Evolutionary conservation across 1,139 yeast genomes (phyloP).

Genomic region (Lodderomyces metapsilosis): DNA sequence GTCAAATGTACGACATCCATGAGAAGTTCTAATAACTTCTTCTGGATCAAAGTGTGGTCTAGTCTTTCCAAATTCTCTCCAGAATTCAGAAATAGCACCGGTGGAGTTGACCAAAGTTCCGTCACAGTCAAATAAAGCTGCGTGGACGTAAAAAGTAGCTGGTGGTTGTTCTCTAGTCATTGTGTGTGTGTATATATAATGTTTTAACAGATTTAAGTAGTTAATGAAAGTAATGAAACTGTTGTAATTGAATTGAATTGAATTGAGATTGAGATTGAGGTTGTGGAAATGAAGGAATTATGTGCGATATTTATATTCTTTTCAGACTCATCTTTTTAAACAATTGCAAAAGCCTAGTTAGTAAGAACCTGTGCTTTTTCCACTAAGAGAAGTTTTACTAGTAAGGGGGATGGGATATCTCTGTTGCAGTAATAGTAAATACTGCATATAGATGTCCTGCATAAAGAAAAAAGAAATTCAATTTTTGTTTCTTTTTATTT

Average conservation of each 20-base stretch:
- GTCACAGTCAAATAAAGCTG: constrained; percentile 75
- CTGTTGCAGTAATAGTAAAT: neutral
- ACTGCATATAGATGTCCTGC: no score
- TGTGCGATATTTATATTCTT: neutral
- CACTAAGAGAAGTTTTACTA: no score
- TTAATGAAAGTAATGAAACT: constrained; percentile 3
- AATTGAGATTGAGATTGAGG: neutral
- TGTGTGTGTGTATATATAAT: neutral
- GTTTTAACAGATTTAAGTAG: neutral
- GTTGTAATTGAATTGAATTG: neutral
- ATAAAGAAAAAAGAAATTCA: neutral
- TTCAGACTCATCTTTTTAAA: neutral
- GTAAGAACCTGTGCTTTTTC: no score
- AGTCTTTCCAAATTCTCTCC: constrained; percentile 70
- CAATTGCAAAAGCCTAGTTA: no score
- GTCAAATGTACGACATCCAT: constrained; percentile 82
- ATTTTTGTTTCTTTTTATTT: neutral
- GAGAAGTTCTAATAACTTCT: constrained; percentile 69
- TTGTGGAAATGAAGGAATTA: neutral
- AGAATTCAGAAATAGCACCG: constrained; percentile 77
- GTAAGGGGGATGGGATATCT: neutral
- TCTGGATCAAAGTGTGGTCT: constrained; percentile 71
- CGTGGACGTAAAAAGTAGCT: constrained; percentile 46
- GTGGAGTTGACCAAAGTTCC: constrained; percentile 85
- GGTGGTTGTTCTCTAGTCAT: constrained; percentile 38